Percentiles rank a stretch among this genome's conserved stretches.
phyloP scores from a whole-genome alignment of 2,329 filamentous ascomycete species.

The Colletotrichum tropicicola region DNA sequence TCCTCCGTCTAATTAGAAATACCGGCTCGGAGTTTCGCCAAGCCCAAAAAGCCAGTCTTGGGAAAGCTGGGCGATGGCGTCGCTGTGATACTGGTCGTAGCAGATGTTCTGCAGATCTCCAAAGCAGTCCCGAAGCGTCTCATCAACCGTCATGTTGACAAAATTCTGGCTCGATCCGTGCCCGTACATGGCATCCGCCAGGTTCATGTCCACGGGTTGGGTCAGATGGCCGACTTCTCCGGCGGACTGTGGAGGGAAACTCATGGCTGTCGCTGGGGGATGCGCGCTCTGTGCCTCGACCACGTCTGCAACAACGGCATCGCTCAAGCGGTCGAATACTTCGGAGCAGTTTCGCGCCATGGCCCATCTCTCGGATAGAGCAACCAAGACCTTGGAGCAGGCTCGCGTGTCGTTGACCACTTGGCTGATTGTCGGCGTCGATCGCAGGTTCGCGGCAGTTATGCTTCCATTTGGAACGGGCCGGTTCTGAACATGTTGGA shows the following conservation, averaged over 20 bases:
- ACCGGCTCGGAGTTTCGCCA: conserved; percentile 13
- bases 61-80: conserved; percentile 34
- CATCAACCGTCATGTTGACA: conserved; percentile 45
- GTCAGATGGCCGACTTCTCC: neutral
- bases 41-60: conserved; percentile 35
- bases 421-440: conserved; percentile 48
- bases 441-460: conserved; percentile 34
- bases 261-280: neutral
- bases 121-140: conserved; percentile 48
- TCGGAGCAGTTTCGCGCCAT: conserved; percentile 49
- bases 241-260: no score
- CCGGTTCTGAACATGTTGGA: conserved; percentile 39
- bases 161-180: conserved; percentile 1
- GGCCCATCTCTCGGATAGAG: conserved; percentile 53
- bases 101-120: conserved; percentile 36
- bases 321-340: conserved; percentile 51
- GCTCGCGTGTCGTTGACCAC: conserved; percentile 52
- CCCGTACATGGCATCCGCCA: neutral
- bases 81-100: conserved; percentile 34
- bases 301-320: conserved; percentile 50
- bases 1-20: no score
- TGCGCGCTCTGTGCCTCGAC: conserved; percentile 38
- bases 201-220: neutral
- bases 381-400: conserved; percentile 54
- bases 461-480: neutral